phyloP scores from a whole-genome alignment of 2,329 filamentous ascomycete species.

The Neofusicoccum parvum region DNA sequence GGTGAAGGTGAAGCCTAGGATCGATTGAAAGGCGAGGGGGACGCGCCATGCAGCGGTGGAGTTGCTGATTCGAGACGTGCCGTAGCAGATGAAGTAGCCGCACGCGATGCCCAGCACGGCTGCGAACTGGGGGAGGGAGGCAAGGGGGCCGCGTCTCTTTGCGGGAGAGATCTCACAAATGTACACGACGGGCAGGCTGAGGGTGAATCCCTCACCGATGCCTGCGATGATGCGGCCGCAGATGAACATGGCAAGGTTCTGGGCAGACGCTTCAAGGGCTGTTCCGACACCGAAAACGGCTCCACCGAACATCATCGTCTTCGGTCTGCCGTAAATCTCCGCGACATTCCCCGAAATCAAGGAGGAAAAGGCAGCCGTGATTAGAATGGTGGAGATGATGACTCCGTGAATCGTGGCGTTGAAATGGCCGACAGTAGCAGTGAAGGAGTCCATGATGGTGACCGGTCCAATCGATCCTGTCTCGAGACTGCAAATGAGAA shows the following conservation, averaged over 20 bases:
- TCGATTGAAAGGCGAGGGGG: slow-evolving; percentile 53
- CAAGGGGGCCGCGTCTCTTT: slow-evolving; percentile 52
- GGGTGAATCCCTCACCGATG: slow-evolving; percentile 60
- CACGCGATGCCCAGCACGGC: slow-evolving; percentile 53
- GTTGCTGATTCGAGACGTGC: slow-evolving; percentile 49
- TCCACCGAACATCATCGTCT: slow-evolving; percentile 53
- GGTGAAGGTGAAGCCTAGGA: slow-evolving; percentile 45
- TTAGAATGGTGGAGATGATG: slow-evolving; percentile 61
- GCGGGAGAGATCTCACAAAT: slow-evolving; percentile 63
- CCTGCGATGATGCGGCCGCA: slow-evolving; percentile 59
- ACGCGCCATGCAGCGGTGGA: slow-evolving; percentile 51
- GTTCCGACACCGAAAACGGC: slow-evolving; percentile 53
- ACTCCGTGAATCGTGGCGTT: slow-evolving; percentile 58
- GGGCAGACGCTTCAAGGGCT: slow-evolving; percentile 48
- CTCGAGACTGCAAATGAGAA: slow-evolving; percentile 34
- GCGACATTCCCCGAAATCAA: slow-evolving; percentile 61
- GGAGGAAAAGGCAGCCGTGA: slow-evolving; percentile 57
- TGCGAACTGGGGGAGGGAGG: slow-evolving; percentile 56
- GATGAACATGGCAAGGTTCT: slow-evolving; percentile 55
- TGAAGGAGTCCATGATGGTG: slow-evolving; percentile 59
- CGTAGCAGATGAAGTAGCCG: slow-evolving; percentile 65
- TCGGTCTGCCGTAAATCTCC: slow-evolving; percentile 55
- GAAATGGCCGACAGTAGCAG: slow-evolving; percentile 51
- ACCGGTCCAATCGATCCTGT: slow-evolving; percentile 62
- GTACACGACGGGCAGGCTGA: slow-evolving; percentile 48